Conservation (phyloP, 768 basidiomycete species). For the Punctularia strigosozonata region DNA sequence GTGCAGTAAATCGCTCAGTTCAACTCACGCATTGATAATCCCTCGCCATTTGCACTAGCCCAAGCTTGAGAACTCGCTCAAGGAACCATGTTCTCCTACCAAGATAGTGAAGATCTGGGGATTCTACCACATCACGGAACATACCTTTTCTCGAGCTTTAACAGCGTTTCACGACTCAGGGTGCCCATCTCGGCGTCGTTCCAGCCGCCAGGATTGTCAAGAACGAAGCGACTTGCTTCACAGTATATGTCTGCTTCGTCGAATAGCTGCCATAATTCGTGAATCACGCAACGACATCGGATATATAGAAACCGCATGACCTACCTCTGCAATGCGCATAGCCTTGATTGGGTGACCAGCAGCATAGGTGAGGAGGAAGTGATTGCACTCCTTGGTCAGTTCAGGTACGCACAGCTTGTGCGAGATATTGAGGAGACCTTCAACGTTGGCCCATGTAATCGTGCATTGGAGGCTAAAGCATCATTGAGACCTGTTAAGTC, state of each 20-base stretch:
- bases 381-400: constrained; percentile 71
- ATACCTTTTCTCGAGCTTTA: constrained; percentile 83
- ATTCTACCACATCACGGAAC: constrained; percentile 7
- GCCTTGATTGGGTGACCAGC: constrained; percentile 90
- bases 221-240: constrained; percentile 83
- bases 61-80: constrained; percentile 87
- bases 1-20: not conserved
- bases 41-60: constrained; percentile 76
- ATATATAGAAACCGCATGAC: too few relatives aligned
- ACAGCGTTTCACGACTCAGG: constrained; percentile 67
- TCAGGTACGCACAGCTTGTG: constrained; percentile 80
- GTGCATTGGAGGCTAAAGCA: constrained; percentile 67
- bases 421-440: constrained; percentile 81
- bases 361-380: constrained; percentile 84
- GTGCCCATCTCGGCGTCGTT: constrained; percentile 70
- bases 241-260: constrained; percentile 85
- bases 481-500: constrained; percentile 1
- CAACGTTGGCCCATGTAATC: constrained; percentile 93
- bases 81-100: constrained; percentile 87
- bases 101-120: not conserved
- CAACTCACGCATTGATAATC: constrained; percentile 83
- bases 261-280: too few relatives aligned
- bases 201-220: constrained; percentile 88
- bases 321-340: constrained; percentile 84
- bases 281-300: too few relatives aligned